These are phyloP conservation scores for Magnolia officinalis DNA, from an alignment of 164 flowering plant species.

Conservation along the genomic window DNA sequence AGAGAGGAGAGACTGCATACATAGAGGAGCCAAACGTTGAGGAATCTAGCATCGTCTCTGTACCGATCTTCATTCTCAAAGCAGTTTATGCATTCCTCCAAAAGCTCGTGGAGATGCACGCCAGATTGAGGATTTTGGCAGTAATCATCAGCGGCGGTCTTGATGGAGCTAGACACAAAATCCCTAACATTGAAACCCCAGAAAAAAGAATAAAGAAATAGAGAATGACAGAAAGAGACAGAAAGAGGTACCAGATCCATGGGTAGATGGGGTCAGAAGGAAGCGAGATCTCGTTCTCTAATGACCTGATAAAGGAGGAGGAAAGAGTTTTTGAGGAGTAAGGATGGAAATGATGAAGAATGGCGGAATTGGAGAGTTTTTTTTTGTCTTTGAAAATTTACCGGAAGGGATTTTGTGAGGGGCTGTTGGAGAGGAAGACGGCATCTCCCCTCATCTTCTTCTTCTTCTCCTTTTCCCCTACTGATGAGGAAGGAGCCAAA, in stretches of 20 bases:
- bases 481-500: too few species aligned
- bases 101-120: slow-evolving; percentile 36
- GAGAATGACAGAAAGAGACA: neutral
- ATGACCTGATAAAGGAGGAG: neutral
- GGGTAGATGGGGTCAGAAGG: slow-evolving; percentile 10
- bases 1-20: slow-evolving; percentile 28
- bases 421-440: too few species aligned
- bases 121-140: slow-evolving; percentile 14
- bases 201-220: neutral
- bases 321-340: too few species aligned
- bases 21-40: slow-evolving; percentile 78
- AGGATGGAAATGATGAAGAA: too few species aligned
- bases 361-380: too few species aligned
- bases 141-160: slow-evolving; percentile 31
- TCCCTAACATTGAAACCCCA: neutral
- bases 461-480: too few species aligned
- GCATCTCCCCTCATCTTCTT: too few species aligned
- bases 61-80: slow-evolving; percentile 56
- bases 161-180: slow-evolving; percentile 36
- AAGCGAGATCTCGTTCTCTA: neutral
- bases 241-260: slow-evolving; percentile 2
- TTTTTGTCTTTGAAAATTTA: too few species aligned
- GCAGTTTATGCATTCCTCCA: slow-evolving; percentile 42
- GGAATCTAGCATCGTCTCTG: slow-evolving; percentile 69
- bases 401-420: too few species aligned